Base-by-base conservation (phyloP, 1,284 basidiomycete genomes). In the Anthracocystis panici-leucophaei region DNA sequence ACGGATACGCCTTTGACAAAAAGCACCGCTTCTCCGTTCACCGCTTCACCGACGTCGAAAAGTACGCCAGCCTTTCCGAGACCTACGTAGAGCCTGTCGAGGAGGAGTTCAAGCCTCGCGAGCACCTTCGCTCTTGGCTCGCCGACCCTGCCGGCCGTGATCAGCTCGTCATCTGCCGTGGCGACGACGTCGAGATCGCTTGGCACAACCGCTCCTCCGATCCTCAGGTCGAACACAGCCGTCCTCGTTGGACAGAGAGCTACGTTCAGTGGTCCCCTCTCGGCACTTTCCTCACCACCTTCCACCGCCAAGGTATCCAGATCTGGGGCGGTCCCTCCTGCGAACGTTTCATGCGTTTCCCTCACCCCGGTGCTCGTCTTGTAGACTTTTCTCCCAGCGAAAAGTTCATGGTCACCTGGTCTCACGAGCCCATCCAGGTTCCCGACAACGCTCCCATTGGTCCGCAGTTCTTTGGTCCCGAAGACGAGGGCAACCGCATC, bases 371-470 rank as follows among this genome's bases (percentile, higher is more conserved):
- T 67, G 95, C 96, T 80, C 94, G 95, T 86, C 89, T 99, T 50
- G 92, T 99, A 83, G 95, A 98, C 87, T 99, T 99, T 87, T 98
- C 95, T 29, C 95, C 97, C 6, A 93, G 93, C 88, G 97, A 99
- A 87, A 91, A 93, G 77, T 99, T 97, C 87, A 88, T 99, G 76
- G 93, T 97, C 81, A 99, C 97, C 45, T 99, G 96, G 94, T 97
- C 97, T 9, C 92, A 95, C 80, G 94, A 97, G 80, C 91, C 95
- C 21, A 96, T 99, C 81, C 89, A 91, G 65, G 92, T 95, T 40
- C 92, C 92, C 42, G 92, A 93, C 74, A 91, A 91, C 74, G 91
- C 92, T 46, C 88, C 90, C 63, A 77, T 83, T 49, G 82, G 86
- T 46, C 83, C 87, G 21, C 84, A 86, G 65, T 91, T 93, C 87